Evolutionary conservation across 1,284 basidiomycete species (phyloP), one percentile per base, ranked within the genome.

Genomic region (Cryptococcus hybrid): DNA sequence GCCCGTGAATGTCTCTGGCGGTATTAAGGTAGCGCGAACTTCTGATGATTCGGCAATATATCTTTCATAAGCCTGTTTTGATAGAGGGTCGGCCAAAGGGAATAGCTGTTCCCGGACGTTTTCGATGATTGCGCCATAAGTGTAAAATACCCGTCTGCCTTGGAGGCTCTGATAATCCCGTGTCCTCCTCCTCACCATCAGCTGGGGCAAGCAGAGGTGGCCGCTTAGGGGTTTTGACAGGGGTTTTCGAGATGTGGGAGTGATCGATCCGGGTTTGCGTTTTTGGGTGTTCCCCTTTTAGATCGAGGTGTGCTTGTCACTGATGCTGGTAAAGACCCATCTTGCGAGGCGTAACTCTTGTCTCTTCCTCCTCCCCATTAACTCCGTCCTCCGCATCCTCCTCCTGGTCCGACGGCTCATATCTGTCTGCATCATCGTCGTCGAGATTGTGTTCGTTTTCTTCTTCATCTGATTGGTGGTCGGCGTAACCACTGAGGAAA

Each of bases 61-160:
- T 37, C 54, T 40, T 58, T 75, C 70, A 60, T 76, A 76, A 51
- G 70, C 62, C 18, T 70, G 68, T 55, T 76, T 70, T 7, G 70
- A 73, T 13, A 78, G 67, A 0, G 90, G 88, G 11, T 84, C 81
- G 34, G 89, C 82, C 24, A 86, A 81, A 84, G 77, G 0, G 90
- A 89, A 73, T 90, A 90, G 49, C 89, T 83, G 67, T 86, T 86
- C 57, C 85, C 80, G 12, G 89, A 90, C 24, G 90, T 92, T 57
- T 84, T 83, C 0, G 84, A 76, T 12, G 86, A 82, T 43, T 86
- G 82, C 7, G 85, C 80, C 24, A 84, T 80, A 1, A 64, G 55
- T 13, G 83, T 81, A 71, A 96, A 91, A 78, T 93, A 96, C 12
- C 85, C 84, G 77, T 96, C 92, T 54, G 92, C 90, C 0, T 78